These are phyloP conservation scores for Monoraphidium neglectum DNA, from an alignment of 139 green algal species.

Conservation along the genomic window DNA sequence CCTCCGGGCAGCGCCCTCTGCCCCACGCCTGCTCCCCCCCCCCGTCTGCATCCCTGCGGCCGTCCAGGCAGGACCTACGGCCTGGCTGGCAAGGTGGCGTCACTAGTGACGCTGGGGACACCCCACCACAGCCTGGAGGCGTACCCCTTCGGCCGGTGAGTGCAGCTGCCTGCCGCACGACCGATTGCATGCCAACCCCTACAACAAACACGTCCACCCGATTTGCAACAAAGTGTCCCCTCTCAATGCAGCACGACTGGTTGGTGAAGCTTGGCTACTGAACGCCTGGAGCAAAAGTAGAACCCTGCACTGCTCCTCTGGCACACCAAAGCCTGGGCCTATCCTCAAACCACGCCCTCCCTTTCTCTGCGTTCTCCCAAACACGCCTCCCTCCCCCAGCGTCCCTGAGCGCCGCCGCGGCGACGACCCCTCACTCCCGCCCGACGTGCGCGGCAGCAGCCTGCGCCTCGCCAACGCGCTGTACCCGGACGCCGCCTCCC, in stretches of 20 bases:
- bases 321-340: neutral
- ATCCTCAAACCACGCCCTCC: too few relatives aligned
- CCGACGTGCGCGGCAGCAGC: slow-evolving; percentile 16
- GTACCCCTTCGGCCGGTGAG: slow-evolving; percentile 41
- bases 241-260: neutral
- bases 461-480: slow-evolving; percentile 39
- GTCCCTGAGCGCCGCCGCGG: slow-evolving; percentile 3
- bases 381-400: neutral
- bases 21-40: too few relatives aligned
- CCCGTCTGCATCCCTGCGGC: neutral
- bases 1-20: too few relatives aligned
- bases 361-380: too few relatives aligned
- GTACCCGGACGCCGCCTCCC: slow-evolving; percentile 21
- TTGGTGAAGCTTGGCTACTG: neutral
- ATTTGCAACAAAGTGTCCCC: neutral
- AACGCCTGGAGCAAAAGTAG: neutral
- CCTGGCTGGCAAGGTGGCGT: slow-evolving; percentile 8
- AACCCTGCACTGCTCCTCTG: neutral
- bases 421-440: neutral
- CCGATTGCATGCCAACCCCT: too few relatives aligned
- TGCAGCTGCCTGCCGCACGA: too few relatives aligned
- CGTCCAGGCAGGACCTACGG: slow-evolving; percentile 25
- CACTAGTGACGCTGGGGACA: slow-evolving; percentile 43
- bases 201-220: too few relatives aligned
- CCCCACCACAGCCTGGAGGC: slow-evolving; percentile 40